phyloP scores from a whole-genome alignment of 331 rosid species.

The Quercus lobata region DNA sequence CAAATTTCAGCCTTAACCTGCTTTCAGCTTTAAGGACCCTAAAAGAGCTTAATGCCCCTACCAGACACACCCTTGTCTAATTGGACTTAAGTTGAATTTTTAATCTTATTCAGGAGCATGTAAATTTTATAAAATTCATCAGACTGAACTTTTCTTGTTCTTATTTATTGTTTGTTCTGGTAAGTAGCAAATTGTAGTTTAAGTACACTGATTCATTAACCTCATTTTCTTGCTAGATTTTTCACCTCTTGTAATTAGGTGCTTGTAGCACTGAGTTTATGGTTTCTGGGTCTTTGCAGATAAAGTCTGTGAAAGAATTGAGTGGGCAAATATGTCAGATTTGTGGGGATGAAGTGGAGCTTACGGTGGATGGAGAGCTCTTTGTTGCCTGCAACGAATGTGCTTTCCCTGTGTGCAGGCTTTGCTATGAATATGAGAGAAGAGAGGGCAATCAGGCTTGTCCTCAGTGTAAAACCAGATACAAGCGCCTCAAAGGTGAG shows the following conservation, averaged over 20 bases:
- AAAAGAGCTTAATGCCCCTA: too few species aligned
- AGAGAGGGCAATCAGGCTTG: slow-evolving; percentile 88
- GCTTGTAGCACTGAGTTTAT: slow-evolving; percentile 1
- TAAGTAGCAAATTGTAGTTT: not conserved
- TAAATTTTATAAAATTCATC: not conserved
- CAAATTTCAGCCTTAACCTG: too few species aligned
- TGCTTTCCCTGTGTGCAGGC: slow-evolving; percentile 89
- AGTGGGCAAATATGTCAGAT: slow-evolving; percentile 87
- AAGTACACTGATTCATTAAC: not conserved
- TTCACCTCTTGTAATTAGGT: not conserved
- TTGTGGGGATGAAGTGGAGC: slow-evolving; percentile 79
- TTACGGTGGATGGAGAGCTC: slow-evolving; percentile 78
- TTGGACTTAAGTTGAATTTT: not conserved
- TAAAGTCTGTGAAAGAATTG: slow-evolving; percentile 68
- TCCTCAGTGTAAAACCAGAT: slow-evolving; percentile 92
- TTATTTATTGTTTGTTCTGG: not conserved
- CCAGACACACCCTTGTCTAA: not conserved
- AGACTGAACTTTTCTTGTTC: not conserved
- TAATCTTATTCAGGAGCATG: not conserved
- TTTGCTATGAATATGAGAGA: slow-evolving; percentile 85
- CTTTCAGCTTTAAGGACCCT: too few species aligned
- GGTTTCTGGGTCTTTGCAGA: slow-evolving; percentile 38
- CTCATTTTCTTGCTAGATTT: not conserved
- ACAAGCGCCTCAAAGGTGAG: slow-evolving; percentile 85
- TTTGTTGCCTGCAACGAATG: slow-evolving; percentile 98